Evolutionary conservation across 2,329 filamentous ascomycete genomes (phyloP), one percentile per base, ranked within the genome.

Genomic region (Fusarium sp.): DNA sequence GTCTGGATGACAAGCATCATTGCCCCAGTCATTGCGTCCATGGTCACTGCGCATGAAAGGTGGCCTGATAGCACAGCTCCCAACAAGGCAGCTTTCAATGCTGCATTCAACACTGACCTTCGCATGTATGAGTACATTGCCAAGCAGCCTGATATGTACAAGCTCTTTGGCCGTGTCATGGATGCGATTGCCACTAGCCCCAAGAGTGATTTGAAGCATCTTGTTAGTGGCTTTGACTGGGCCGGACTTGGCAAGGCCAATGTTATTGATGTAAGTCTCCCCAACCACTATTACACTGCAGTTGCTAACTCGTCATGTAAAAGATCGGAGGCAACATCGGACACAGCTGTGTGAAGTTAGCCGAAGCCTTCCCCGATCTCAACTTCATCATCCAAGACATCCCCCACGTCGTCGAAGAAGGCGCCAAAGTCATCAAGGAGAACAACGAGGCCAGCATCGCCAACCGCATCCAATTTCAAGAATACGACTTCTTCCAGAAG

Each of bases 401-500:
- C 4, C 58, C 58, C 1, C 58, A 61, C 13, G 35, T 61, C 13
- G 58, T 61, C 2, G 24, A 61, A 26, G 50, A 61, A 26, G 48
- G 58, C 13, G 18, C 30, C 20, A 42, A 61, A 16, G 24, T 30
- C 6, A 42, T 61, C 39, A 30, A 31, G 18, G 48, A 30, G 15
- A 56, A 56, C 22, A 36, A 61, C 6, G 16, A 54, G 6, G 20
- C 30, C 6, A n/a, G 35, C 8, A 38, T 61, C 22, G 28, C 36
- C 15, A 26, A 42, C 15, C 57, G 57, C 3, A 61, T 61, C 16
- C 38, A 35, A 20, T 61, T 61, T 16, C 58, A 38, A 44, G 30
- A 56, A 26, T 44, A 61, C 50, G 48, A 61, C n/a, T 61, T 61
- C 24, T 61, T 61, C 26, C 22, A 55, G 16, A 35, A 56, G 10